Percentiles rank a stretch among this genome's conserved stretches.
phyloP scores from a whole-genome alignment of 495 filamentous ascomycete species.

The Aspergillus leporis region DNA sequence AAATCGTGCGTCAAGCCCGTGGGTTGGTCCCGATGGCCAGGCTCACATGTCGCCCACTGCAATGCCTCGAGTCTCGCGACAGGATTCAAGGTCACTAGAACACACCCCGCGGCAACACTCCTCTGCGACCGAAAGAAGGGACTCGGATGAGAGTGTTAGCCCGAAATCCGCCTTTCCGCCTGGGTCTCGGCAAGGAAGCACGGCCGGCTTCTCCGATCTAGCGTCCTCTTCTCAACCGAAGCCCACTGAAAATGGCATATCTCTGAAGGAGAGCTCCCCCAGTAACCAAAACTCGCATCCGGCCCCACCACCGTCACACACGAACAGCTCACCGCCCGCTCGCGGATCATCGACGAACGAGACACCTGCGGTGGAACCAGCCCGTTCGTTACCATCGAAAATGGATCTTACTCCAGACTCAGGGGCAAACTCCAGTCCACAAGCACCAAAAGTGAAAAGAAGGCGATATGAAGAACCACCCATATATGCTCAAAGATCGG shows the following conservation, averaged over 20 bases:
- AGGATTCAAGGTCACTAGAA: conserved; percentile 34
- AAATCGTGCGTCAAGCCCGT: conserved; percentile 40
- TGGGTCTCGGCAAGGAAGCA: conserved; percentile 33
- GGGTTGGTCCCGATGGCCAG: conserved; percentile 30
- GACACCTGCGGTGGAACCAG: conserved; percentile 9
- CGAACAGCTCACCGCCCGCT: conserved; percentile 35
- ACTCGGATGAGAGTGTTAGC: conserved; percentile 44
- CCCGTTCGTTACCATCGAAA: conserved; percentile 17
- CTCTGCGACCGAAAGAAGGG: conserved; percentile 34
- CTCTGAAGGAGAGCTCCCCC: conserved; percentile 27
- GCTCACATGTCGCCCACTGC: conserved; percentile 34
- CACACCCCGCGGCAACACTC: conserved; percentile 25
- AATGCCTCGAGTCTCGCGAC: conserved; percentile 27
- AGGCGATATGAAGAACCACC: conserved; percentile 48
- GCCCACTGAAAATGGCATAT: conserved; percentile 30
- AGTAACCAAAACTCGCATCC: conserved; percentile 21
- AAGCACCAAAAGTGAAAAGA: conserved; percentile 37
- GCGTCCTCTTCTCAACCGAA: conserved; percentile 17
- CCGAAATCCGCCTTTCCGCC: conserved; percentile 39
- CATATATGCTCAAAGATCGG: conserved; percentile 45
- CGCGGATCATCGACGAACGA: conserved; percentile 18
- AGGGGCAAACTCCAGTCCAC: conserved; percentile 20
- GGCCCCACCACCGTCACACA: conserved; percentile 23
- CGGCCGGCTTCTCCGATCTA: conserved; percentile 20
- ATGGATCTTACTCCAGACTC: conserved; percentile 27